Evolutionary conservation across 345 rosid species (phyloP), one percentile per base, ranked within the genome.

Genomic region (Euphorbia tirucalli): DNA sequence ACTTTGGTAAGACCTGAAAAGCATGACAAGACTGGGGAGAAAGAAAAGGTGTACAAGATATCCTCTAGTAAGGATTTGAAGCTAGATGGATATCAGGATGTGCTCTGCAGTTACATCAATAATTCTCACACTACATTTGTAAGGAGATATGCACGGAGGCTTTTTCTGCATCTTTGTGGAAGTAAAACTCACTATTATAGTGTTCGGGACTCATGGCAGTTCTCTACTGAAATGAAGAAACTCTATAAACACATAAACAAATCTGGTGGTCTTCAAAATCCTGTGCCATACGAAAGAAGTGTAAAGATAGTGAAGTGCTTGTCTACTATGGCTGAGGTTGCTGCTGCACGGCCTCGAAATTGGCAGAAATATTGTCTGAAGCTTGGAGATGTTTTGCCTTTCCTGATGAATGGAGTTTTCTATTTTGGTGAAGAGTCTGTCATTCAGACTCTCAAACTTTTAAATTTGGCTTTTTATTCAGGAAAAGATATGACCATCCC

Each of bases 361-460:
- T 95, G 99, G 99, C 99, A 95, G 83, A 92, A 92, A 82, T 95
- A 90, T 72, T 92, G 99, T 80, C 83, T 88, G 81, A 92, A 82
- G 82, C 96, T 89, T 79, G 88, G 78, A 60, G 96, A 95, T 80
- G 87, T 89, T 66, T 80, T 95, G 80, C 87, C 97, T 55, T 92
- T 89, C 81, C 75, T 92, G 71, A 82, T 90, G 82, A 87, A 85
- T 86, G 93, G 84, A 3, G 80, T 88, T 66, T 95, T 95, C 71
- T 85, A 85, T 84, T 92, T 95, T 67, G 88, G 90, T 44, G 99
- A 95, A 87, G 99, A 92, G 81, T 88, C 97, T 55, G 97, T 95
- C 32, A 77, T 85, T 78, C 99, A 89, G 88, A 84, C 92, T 71
- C 91, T 95, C 44, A 95, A 92, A 85, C 90, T 95, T 66, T 75